A percentile compares a stretch with the other conserved stretches of the same genome.
phyloP scores from a whole-genome alignment of 345 rosid genomes.

The Laguncularia racemosa region DNA sequence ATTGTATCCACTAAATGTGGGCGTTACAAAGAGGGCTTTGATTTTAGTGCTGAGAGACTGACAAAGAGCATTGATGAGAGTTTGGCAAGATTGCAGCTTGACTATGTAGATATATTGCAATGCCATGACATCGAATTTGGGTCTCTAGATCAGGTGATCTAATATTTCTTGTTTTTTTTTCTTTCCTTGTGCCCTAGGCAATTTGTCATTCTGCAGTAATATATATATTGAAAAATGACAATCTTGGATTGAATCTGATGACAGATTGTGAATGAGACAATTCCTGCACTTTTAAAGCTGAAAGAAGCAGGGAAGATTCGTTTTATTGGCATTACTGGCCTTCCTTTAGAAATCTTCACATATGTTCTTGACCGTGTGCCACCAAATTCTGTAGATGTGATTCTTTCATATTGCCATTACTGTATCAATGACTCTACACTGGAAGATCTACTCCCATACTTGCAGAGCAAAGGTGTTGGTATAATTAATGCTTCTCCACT shows the following conservation, averaged over 20 bases:
- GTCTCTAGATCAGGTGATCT: constrained; percentile 75
- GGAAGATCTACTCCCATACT: constrained; percentile 70
- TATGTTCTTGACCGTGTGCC: constrained; percentile 84
- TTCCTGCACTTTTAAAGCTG: constrained; percentile 81
- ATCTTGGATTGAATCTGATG: constrained; percentile 6
- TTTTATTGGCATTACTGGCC: constrained; percentile 89
- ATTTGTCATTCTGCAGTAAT: not conserved
- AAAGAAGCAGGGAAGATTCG: constrained; percentile 77
- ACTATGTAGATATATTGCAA: constrained; percentile 83
- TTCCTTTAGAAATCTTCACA: constrained; percentile 56
- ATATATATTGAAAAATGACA: not conserved
- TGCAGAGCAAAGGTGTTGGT: constrained; percentile 78
- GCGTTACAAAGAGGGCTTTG: constrained; percentile 71
- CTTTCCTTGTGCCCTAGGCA: not conserved
- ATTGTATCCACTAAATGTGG: constrained; percentile 90
- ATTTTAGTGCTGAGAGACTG: constrained; percentile 92
- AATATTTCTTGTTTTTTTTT: not conserved
- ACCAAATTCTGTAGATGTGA: constrained; percentile 64
- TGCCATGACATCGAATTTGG: constrained; percentile 91
- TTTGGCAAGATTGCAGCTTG: constrained; percentile 76
- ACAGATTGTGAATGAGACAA: constrained; percentile 83
- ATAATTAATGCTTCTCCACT: constrained; percentile 86
- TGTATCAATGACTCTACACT: constrained; percentile 69
- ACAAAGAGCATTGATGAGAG: constrained; percentile 81
- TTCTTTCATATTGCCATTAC: constrained; percentile 79